These are phyloP conservation scores for Schoenoplectus tabernaemontani DNA, from an alignment of 202 grass and related monocot species.

Conservation along the genomic window DNA sequence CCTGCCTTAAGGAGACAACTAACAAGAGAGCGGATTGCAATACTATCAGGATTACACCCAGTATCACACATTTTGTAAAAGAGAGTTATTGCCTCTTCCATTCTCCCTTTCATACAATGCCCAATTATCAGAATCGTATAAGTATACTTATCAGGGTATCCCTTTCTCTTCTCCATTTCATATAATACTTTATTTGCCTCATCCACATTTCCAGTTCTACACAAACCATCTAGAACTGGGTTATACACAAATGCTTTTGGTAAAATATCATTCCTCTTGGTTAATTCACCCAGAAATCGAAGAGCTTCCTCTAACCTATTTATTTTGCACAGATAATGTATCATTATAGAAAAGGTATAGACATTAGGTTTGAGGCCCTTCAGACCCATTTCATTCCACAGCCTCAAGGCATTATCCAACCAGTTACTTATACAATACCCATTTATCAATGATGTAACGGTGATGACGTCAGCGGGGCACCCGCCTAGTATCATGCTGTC, in stretches of 20 bases:
- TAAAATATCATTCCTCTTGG: conserved; percentile 43
- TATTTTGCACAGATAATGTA: conserved; percentile 66
- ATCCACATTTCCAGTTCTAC: conserved; percentile 60
- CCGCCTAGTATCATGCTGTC: conserved; percentile 48
- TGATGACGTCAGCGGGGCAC: conserved; percentile 74
- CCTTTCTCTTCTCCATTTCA: conserved; percentile 55
- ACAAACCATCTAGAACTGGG: conserved; percentile 68
- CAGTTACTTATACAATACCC: conserved; percentile 64
- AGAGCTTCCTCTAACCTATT: conserved; percentile 57
- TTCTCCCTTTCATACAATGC: conserved; percentile 79
- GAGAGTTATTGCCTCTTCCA: conserved; percentile 46
- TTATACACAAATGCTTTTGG: conserved; percentile 78
- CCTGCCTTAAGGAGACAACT: conserved; percentile 74
- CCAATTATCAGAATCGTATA: conserved; percentile 82
- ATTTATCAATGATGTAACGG: conserved; percentile 90
- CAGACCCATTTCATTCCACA: conserved; percentile 66
- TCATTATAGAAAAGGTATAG: conserved; percentile 68
- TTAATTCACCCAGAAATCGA: conserved; percentile 49
- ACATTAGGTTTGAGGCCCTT: conserved; percentile 56
- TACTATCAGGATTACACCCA: conserved; percentile 54
- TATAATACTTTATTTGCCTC: conserved; percentile 49
- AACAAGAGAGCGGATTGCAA: conserved; percentile 54
- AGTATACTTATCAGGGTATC: conserved; percentile 73
- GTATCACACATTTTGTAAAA: conserved; percentile 59
- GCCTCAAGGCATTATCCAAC: conserved; percentile 56